Percentiles rank a stretch among this genome's conserved stretches.
phyloP scores from a whole-genome alignment of 345 rosid species.

The Aegle marmelos region DNA sequence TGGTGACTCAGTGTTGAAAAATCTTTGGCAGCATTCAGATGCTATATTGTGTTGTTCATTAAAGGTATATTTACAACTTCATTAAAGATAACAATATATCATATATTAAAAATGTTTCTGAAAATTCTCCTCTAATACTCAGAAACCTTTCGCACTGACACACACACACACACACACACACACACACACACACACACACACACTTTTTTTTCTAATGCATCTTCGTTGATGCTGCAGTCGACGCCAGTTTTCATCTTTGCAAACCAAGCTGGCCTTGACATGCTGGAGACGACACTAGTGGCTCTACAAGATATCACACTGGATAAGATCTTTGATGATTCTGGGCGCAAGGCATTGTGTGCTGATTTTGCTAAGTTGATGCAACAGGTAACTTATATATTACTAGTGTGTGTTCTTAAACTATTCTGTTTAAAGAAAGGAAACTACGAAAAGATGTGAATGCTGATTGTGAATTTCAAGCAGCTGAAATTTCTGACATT shows the following conservation, averaged over 20 bases:
- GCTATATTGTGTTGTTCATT: conserved; percentile 91
- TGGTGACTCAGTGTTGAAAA: conserved; percentile 62
- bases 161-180: too few relatives aligned
- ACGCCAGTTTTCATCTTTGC: conserved; percentile 86
- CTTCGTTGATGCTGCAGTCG: conserved; percentile 47
- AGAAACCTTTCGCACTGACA: not conserved
- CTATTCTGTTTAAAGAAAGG: not conserved
- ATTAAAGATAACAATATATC: not conserved
- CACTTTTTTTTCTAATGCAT: not conserved
- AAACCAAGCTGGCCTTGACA: conserved; percentile 97
- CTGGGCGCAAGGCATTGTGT: conserved; percentile 77
- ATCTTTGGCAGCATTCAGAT: conserved; percentile 87
- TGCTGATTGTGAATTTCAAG: not conserved
- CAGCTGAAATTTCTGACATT: not conserved
- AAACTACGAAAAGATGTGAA: not conserved
- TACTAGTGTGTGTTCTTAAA: not conserved
- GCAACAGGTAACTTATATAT: conserved; percentile 62
- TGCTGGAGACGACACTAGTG: conserved; percentile 95
- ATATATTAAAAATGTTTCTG: not conserved
- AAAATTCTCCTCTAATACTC: not conserved
- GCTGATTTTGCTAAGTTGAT: conserved; percentile 81
- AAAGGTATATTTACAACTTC: conserved; percentile 45
- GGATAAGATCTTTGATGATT: conserved; percentile 85
- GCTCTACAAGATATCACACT: conserved; percentile 92
- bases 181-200: too few relatives aligned